Evolutionary conservation across 768 basidiomycete species (phyloP).

Genomic region (Lentinula guzmanii): DNA sequence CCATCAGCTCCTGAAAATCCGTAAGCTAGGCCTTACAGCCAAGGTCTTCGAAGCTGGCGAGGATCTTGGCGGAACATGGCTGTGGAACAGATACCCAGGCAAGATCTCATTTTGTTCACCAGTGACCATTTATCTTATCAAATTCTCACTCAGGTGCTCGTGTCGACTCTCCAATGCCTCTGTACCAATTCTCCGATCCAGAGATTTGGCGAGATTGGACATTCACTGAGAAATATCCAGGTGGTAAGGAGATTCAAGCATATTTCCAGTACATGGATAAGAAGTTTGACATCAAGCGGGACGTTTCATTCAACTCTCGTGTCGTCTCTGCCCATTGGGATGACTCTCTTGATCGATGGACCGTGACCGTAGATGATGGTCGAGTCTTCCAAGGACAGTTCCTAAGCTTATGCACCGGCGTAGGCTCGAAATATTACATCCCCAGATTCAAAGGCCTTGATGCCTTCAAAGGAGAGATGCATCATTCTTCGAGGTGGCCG

Average conservation of each 20-base stretch:
- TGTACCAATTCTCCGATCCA: constrained; percentile 5
- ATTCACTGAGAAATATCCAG: not conserved
- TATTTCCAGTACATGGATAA: constrained; percentile 4
- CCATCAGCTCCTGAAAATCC: constrained; percentile 1
- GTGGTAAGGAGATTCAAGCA: not conserved
- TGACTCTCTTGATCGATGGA: not conserved
- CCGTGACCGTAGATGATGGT: not conserved
- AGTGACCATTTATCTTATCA: not conserved
- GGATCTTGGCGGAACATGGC: constrained; percentile 2
- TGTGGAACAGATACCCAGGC: not conserved
- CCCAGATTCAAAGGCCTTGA: constrained; percentile 4
- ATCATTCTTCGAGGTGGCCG: constrained; percentile 4
- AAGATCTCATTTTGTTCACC: not conserved
- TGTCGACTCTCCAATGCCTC: not conserved
- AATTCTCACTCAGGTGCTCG: not conserved
- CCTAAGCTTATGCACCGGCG: constrained; percentile 3
- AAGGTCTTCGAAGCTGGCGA: constrained; percentile 3
- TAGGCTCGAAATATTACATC: not conserved
- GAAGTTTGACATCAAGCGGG: constrained; percentile 3
- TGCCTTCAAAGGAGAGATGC: not conserved
- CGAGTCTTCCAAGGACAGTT: not conserved
- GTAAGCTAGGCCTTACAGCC: not conserved
- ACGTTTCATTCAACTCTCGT: constrained; percentile 1
- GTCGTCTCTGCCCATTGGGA: constrained; percentile 1
- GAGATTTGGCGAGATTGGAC: not conserved